Evolutionary conservation across 192 early-diverging fungal genomes (phyloP).

Genomic region (Dimargaris verticillata): DNA sequence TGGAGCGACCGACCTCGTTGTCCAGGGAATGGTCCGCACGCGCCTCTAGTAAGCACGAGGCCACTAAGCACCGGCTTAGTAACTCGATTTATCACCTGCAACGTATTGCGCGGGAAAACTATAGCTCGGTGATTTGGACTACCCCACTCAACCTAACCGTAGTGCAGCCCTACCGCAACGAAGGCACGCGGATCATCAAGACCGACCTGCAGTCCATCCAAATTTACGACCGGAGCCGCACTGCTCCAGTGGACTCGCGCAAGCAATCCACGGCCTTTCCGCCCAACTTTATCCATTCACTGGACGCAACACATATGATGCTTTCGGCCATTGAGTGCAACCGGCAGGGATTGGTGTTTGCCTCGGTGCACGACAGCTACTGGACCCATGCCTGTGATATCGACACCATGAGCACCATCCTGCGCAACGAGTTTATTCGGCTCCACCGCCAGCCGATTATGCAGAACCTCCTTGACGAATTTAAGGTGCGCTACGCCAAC

Average conservation of each 20-base stretch:
- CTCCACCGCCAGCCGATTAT: constrained; percentile 75
- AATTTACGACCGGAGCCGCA: constrained; percentile 46
- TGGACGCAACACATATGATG: constrained; percentile 96
- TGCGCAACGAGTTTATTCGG: constrained; percentile 79
- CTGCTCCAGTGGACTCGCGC: constrained; percentile 65
- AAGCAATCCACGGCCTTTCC: constrained; percentile 96
- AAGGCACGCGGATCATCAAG: constrained; percentile 38
- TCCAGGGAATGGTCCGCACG: constrained; percentile 14
- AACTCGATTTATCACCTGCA: constrained; percentile 13
- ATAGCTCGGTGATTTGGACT: constrained; percentile 91
- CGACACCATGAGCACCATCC: constrained; percentile 61
- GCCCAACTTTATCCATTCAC: constrained; percentile 95
- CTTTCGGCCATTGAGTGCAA: constrained; percentile 80
- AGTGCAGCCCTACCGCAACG: constrained; percentile 89
- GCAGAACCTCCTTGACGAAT: constrained; percentile 64
- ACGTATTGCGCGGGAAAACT: constrained; percentile 36
- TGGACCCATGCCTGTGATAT: constrained; percentile 94
- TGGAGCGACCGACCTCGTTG: constrained; percentile 22
- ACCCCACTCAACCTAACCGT: constrained; percentile 86
- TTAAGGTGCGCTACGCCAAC: constrained; percentile 57
- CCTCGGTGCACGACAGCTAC: constrained; percentile 93
- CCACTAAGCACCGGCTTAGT: constrained; percentile 6
- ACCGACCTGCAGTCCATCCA: constrained; percentile 68
- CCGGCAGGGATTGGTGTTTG: constrained; percentile 61
- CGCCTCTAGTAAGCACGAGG: constrained; percentile 15